phyloP scores from a whole-genome alignment of 148 eudicot genomes.

The Spergularia marina region DNA sequence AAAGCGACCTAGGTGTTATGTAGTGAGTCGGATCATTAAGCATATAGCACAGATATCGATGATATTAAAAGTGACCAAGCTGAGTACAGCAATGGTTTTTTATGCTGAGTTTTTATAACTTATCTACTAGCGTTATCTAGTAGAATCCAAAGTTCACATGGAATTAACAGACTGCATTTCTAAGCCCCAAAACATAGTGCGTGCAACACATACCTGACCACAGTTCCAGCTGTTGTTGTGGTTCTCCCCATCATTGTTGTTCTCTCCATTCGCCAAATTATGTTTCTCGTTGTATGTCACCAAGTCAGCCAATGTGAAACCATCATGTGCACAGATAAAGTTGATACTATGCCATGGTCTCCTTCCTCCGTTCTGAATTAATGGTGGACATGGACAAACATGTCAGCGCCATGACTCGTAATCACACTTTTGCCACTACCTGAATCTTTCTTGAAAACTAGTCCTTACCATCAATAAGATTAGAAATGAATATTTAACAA shows the following conservation, averaged over 20 bases:
- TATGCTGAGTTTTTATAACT: too few species aligned
- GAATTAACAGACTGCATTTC: background rate
- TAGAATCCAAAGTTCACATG: background rate
- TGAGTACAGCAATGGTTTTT: background rate
- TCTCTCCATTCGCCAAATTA: slow-evolving; percentile 94
- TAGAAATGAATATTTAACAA: background rate
- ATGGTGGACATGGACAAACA: background rate
- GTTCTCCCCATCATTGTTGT: slow-evolving; percentile 96
- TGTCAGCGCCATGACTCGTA: background rate
- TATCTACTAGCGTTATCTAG: background rate
- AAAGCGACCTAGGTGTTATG: too few species aligned
- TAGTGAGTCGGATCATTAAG: too few species aligned
- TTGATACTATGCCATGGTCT: slow-evolving; percentile 98
- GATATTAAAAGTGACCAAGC: background rate
- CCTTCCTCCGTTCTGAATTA: slow-evolving; percentile 79
- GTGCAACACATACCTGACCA: slow-evolving; percentile 61
- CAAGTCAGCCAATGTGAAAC: slow-evolving; percentile 89
- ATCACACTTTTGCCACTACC: background rate
- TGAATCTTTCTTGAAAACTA: background rate
- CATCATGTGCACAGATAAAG: slow-evolving; percentile 94
- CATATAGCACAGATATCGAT: background rate
- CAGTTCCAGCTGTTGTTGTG: slow-evolving; percentile 98
- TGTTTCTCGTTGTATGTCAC: slow-evolving; percentile 88
- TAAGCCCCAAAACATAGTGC: background rate
- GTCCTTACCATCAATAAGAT: background rate